Percentiles rank a stretch among this genome's conserved stretches.
Conservation (phyloP, 495 filamentous ascomycete species). For the Neohortaea acidophila region DNA sequence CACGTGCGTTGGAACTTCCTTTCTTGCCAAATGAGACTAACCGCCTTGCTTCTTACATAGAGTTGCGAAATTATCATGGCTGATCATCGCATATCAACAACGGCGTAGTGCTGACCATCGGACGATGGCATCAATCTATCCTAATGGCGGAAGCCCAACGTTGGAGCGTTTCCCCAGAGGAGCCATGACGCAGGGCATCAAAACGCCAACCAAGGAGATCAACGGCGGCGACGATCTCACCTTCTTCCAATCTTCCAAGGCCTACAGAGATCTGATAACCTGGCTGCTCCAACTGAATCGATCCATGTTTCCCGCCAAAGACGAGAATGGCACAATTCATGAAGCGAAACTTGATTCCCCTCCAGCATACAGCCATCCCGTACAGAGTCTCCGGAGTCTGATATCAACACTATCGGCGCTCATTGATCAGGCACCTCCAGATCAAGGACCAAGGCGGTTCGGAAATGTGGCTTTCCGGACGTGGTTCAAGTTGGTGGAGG, state of each 20-base stretch:
- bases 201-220: conserved; percentile 57
- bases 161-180: background rate
- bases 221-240: conserved; percentile 64
- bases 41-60: too few relatives aligned
- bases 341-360: conserved; percentile 19
- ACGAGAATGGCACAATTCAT: conserved; percentile 22
- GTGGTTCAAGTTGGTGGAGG: conserved; percentile 59
- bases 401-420: conserved; percentile 46
- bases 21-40: too few relatives aligned
- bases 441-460: conserved; percentile 72
- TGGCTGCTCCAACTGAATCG: conserved; percentile 84
- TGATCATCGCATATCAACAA: too few relatives aligned
- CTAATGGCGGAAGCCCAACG: background rate
- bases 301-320: conserved; percentile 59
- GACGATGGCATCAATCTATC: background rate
- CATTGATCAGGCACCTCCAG: conserved; percentile 66
- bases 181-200: conserved; percentile 27
- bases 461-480: conserved; percentile 78
- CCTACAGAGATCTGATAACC: conserved; percentile 69
- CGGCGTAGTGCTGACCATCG: background rate
- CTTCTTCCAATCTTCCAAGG: conserved; percentile 58
- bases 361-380: conserved; percentile 38
- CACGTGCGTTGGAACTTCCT: too few relatives aligned
- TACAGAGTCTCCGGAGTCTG: conserved; percentile 48
- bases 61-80: too few relatives aligned